A percentile compares a stretch with the other conserved stretches of the same genome.
These are phyloP conservation scores for Cynanchum wilfordii DNA, from an alignment of 257 asterid genomes.

Conservation along the genomic window DNA sequence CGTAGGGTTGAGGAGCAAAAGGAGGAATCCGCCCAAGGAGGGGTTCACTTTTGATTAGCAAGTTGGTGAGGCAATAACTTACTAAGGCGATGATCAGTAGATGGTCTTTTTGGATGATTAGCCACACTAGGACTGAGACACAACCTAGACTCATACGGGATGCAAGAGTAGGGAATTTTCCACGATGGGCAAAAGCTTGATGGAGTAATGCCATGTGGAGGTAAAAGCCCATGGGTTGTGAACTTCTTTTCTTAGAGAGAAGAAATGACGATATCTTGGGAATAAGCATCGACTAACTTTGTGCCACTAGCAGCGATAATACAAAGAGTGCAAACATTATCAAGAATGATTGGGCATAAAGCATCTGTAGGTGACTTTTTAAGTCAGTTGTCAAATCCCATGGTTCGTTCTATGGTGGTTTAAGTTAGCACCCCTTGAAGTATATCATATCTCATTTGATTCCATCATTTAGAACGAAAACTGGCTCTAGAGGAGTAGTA, in stretches of 20 bases:
- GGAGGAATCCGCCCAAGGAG: too few relatives aligned
- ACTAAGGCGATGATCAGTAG: slow-evolving; percentile 1
- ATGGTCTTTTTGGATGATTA: not conserved
- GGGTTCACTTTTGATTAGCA: slow-evolving; percentile 4
- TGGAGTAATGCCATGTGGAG: not conserved
- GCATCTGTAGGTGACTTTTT: slow-evolving; percentile 8
- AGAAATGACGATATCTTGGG: not conserved
- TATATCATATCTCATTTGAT: too few relatives aligned
- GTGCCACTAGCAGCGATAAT: not conserved
- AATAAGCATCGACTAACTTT: slow-evolving; percentile 2
- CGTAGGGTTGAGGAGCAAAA: too few relatives aligned
- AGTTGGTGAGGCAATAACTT: slow-evolving; percentile 11
- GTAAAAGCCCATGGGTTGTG: slow-evolving; percentile 1
- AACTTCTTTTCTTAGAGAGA: not conserved
- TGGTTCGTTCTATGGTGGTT: not conserved
- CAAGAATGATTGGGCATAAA: slow-evolving; percentile 7
- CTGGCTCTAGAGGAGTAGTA: too few relatives aligned
- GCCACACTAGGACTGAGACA: not conserved
- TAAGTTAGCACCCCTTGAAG: too few relatives aligned
- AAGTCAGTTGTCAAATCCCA: slow-evolving; percentile 3
- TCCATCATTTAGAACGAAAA: too few relatives aligned
- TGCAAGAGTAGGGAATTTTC: not conserved
- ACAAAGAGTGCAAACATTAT: slow-evolving; percentile 10
- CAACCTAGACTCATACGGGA: not conserved
- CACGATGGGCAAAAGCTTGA: slow-evolving; percentile 1